phyloP scores from a whole-genome alignment of 768 basidiomycete species.

The Lactarius psammicola region DNA sequence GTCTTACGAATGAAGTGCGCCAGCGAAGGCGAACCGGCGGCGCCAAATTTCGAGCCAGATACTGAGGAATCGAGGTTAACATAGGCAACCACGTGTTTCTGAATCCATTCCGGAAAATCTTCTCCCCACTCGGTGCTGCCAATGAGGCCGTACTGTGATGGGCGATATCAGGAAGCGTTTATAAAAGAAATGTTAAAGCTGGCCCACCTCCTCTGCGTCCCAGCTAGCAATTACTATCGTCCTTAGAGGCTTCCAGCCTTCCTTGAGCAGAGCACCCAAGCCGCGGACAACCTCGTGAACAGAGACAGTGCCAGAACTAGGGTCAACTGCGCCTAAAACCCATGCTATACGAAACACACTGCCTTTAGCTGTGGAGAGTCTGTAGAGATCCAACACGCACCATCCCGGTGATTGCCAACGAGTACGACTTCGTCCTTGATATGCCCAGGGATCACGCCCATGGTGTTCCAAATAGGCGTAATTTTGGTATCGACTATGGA shows the following conservation, averaged over 20 bases:
- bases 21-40: conserved; percentile 73
- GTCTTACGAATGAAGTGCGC: conserved; percentile 67
- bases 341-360: conserved; percentile 42
- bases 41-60: conserved; percentile 56
- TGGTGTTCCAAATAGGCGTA: conserved; percentile 89
- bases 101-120: conserved; percentile 82
- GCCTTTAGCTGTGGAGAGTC: background rate
- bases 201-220: conserved; percentile 68
- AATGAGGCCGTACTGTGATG: conserved; percentile 56
- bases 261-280: conserved; percentile 60
- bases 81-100: conserved; percentile 79
- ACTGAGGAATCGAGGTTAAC: conserved; percentile 78
- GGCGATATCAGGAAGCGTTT: background rate
- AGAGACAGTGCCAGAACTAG: conserved; percentile 75
- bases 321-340: conserved; percentile 82
- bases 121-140: conserved; percentile 95
- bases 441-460: conserved; percentile 79
- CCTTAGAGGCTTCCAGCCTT: conserved; percentile 82
- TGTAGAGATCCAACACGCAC: conserved; percentile 41
- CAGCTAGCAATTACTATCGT: conserved; percentile 76
- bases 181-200: background rate
- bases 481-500: conserved; percentile 67
- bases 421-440: conserved; percentile 83
- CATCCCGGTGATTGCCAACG: conserved; percentile 88
- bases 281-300: conserved; percentile 76